Percentiles rank a stretch among this genome's conserved stretches.
These are phyloP conservation scores for Cubamyces sp. DNA, from an alignment of 768 basidiomycete species.

Conservation along the genomic window DNA sequence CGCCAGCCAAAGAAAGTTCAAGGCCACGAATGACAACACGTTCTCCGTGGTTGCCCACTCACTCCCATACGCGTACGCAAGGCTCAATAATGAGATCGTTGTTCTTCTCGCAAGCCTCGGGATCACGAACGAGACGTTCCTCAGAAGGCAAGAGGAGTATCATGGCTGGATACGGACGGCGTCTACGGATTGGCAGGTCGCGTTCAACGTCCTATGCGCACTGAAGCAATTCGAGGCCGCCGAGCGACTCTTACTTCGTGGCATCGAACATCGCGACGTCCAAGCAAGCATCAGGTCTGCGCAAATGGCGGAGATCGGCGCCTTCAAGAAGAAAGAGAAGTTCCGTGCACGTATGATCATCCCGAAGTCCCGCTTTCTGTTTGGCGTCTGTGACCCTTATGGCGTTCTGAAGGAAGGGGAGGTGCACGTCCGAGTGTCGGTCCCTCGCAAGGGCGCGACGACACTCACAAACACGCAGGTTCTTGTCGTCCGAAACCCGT, in stretches of 20 bases:
- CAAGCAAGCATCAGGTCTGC: slow-evolving; percentile 44
- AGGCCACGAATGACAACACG: slow-evolving; percentile 54
- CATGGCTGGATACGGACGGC: slow-evolving; percentile 61
- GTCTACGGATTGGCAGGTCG: slow-evolving; percentile 48
- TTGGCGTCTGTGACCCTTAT: slow-evolving; percentile 71
- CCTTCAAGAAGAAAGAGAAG: slow-evolving; percentile 56
- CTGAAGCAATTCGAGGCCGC: slow-evolving; percentile 52
- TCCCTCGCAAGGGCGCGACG: slow-evolving; percentile 51
- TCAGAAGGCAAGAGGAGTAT: slow-evolving; percentile 60
- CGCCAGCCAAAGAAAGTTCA: slow-evolving; percentile 74
- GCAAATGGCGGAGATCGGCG: slow-evolving; percentile 55
- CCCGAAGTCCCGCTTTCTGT: slow-evolving; percentile 62
- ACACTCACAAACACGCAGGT: slow-evolving; percentile 66
- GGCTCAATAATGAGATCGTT: slow-evolving; percentile 73
- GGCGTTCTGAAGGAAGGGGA: slow-evolving; percentile 64
- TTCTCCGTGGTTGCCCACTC: slow-evolving; percentile 73
- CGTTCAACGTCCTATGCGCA: slow-evolving; percentile 60
- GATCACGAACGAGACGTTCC: slow-evolving; percentile 54
- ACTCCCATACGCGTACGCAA: slow-evolving; percentile 63
- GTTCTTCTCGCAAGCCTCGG: slow-evolving; percentile 68
- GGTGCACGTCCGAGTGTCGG: slow-evolving; percentile 63
- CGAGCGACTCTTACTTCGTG: slow-evolving; percentile 57
- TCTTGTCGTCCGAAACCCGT: slow-evolving; percentile 68
- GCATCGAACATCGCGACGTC: slow-evolving; percentile 50
- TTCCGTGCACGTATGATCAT: slow-evolving; percentile 62